A percentile compares a stretch with the other conserved stretches of the same genome.
phyloP scores from a whole-genome alignment of 1,284 basidiomycete genomes.

The Cutaneotrichosporon cyanovorans region DNA sequence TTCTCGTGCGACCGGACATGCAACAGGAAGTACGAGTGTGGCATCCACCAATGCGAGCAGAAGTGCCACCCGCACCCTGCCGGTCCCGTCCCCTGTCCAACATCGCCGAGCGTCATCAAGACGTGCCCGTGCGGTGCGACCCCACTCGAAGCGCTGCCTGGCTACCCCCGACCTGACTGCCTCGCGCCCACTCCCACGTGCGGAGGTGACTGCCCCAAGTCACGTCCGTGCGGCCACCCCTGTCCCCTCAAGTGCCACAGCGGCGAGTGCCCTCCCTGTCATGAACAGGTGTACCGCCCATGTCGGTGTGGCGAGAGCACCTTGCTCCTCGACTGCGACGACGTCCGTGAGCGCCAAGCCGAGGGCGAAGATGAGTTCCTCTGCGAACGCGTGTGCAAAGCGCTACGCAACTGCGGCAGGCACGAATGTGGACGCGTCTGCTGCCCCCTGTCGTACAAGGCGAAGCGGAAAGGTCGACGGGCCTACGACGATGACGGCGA shows the following conservation, averaged over 20 bases:
- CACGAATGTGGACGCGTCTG: slow-evolving; percentile 76
- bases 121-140: slow-evolving; percentile 75
- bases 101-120: slow-evolving; percentile 58
- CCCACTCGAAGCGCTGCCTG: slow-evolving; percentile 47
- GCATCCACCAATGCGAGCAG: slow-evolving; percentile 61
- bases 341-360: slow-evolving; percentile 38
- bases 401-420: slow-evolving; percentile 64
- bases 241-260: slow-evolving; percentile 55
- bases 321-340: slow-evolving; percentile 50
- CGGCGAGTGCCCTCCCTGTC: slow-evolving; percentile 64
- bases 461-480: slow-evolving; percentile 58
- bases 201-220: slow-evolving; percentile 58
- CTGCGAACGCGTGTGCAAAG: slow-evolving; percentile 68
- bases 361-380: slow-evolving; percentile 54
- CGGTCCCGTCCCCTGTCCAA: slow-evolving; percentile 58
- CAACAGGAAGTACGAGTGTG: slow-evolving; percentile 65
- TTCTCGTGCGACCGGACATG: slow-evolving; percentile 62
- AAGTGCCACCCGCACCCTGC: slow-evolving; percentile 61
- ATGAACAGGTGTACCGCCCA: slow-evolving; percentile 57
- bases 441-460: slow-evolving; percentile 69
- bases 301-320: slow-evolving; percentile 71
- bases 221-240: slow-evolving; percentile 59
- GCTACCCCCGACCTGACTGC: slow-evolving; percentile 55
- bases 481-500: slow-evolving; percentile 15
- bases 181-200: slow-evolving; percentile 73